phyloP scores from a whole-genome alignment of 2,329 filamentous ascomycete genomes.

The Knufia petricola region DNA sequence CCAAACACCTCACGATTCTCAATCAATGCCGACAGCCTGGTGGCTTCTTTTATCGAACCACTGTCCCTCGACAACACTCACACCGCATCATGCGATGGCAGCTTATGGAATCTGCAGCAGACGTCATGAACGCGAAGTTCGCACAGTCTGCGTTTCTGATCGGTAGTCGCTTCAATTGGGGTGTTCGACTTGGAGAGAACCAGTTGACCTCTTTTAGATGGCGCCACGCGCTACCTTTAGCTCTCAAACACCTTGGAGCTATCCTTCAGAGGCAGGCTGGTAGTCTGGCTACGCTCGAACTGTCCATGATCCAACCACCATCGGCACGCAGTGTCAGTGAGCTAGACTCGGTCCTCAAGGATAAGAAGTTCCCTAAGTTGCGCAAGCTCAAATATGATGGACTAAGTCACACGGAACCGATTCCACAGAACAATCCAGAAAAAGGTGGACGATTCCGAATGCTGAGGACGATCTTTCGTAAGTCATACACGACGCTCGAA shows the following conservation, averaged over 20 bases:
- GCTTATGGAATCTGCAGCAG: background rate
- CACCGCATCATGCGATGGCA: background rate
- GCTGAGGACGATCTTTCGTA: constrained; percentile 4
- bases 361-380: background rate
- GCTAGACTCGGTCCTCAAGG: background rate
- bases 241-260: background rate
- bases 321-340: background rate
- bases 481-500: background rate
- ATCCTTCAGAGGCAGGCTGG: background rate
- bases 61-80: background rate
- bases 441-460: constrained; percentile 6
- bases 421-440: background rate
- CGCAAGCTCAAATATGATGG: background rate
- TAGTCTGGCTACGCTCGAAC: background rate
- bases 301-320: constrained; percentile 4
- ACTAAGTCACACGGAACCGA: constrained; percentile 5
- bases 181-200: background rate
- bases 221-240: constrained; percentile 5
- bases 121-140: background rate
- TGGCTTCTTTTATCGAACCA: constrained; percentile 3
- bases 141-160: constrained; percentile 1
- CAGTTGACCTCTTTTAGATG: constrained; percentile 4
- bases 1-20: constrained; percentile 1
- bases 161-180: constrained; percentile 1
- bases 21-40: background rate